Percentiles rank a stretch among this genome's conserved stretches.
Conservation (phyloP, 2,329 filamentous ascomycete species). For the Lasiodiplodia sp. region DNA sequence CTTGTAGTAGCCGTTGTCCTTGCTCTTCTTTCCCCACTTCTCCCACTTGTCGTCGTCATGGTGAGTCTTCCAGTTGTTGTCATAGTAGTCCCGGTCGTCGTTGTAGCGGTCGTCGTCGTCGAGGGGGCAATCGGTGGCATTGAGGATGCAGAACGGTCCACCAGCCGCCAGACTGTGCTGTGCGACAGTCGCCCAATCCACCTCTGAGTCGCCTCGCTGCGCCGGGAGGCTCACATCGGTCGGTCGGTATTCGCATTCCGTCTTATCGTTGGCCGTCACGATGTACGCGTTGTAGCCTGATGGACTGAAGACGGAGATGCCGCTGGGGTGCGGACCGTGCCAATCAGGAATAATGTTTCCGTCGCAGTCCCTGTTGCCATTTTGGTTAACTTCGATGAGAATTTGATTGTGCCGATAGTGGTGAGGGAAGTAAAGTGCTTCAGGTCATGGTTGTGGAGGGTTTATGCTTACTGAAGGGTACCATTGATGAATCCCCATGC, state of each 20-base stretch:
- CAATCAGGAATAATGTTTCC: slow-evolving; percentile 7
- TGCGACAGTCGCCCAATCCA: not conserved
- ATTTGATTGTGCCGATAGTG: not conserved
- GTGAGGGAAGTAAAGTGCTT: not conserved
- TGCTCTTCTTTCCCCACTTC: too few relatives aligned
- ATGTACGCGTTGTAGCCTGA: slow-evolving; percentile 8
- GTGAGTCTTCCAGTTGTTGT: too few relatives aligned
- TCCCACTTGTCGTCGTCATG: too few relatives aligned
- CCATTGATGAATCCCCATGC: slow-evolving; percentile 13
- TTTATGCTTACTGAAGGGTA: not conserved
- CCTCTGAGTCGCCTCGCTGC: not conserved
- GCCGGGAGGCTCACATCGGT: not conserved
- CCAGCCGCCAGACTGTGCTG: slow-evolving; percentile 7
- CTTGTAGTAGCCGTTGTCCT: too few relatives aligned
- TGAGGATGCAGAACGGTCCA: not conserved
- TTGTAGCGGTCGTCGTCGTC: not conserved
- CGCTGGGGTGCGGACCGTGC: slow-evolving; percentile 11
- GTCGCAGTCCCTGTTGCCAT: too few relatives aligned
- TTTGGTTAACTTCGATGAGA: not conserved
- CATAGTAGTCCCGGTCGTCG: not conserved
- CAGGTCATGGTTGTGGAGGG: too few relatives aligned
- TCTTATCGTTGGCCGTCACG: slow-evolving; percentile 23
- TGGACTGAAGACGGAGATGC: slow-evolving; percentile 2
- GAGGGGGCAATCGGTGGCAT: not conserved
- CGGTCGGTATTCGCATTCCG: slow-evolving; percentile 1